Percentiles rank a stretch among this genome's conserved stretches.
Conservation (phyloP, 495 filamentous ascomycete genomes). For the Aspergillus biplanus region DNA sequence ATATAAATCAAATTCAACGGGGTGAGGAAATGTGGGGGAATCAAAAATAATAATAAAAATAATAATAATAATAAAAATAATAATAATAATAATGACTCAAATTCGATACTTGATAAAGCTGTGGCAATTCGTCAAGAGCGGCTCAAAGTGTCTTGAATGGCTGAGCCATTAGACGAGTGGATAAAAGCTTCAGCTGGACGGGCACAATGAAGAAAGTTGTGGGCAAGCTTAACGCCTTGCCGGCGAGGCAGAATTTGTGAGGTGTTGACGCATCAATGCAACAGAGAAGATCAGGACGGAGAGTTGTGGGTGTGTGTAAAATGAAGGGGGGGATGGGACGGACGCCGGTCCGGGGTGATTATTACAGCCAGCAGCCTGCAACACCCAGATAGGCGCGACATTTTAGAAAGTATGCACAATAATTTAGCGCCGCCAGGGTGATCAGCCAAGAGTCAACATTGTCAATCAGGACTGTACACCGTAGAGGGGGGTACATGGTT, state of each 20-base stretch:
- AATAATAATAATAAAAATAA: conserved; percentile 18
- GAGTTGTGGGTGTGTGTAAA: conserved; percentile 31
- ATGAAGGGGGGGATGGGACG: conserved; percentile 17
- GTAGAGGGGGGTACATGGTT: conserved; percentile 18
- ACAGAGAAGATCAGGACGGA: conserved; percentile 14
- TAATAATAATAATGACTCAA: conserved; percentile 31
- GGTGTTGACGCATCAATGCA: conserved; percentile 32
- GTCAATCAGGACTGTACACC: conserved; percentile 18
- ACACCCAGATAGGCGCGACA: conserved; percentile 31
- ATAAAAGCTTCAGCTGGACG: conserved; percentile 31
- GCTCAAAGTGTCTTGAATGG: conserved; percentile 33
- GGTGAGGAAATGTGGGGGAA: conserved; percentile 21
- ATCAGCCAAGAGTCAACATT: conserved; percentile 25
- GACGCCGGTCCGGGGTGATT: conserved; percentile 36
- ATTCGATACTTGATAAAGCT: conserved; percentile 27
- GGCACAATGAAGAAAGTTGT: conserved; percentile 29
- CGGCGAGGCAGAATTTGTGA: conserved; percentile 45
- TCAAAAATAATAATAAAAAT: conserved; percentile 21
- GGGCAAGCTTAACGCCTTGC: conserved; percentile 34
- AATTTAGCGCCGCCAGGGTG: conserved; percentile 42
- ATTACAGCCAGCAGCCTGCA: conserved; percentile 38
- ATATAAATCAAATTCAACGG: conserved; percentile 3
- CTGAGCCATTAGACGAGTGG: conserved; percentile 36
- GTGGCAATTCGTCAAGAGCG: conserved; percentile 36
- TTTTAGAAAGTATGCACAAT: conserved; percentile 27